A percentile compares a stretch with the other conserved stretches of the same genome.
phyloP scores from a whole-genome alignment of 2,329 filamentous ascomycete genomes.

The Macroventuria anomochaeta region DNA sequence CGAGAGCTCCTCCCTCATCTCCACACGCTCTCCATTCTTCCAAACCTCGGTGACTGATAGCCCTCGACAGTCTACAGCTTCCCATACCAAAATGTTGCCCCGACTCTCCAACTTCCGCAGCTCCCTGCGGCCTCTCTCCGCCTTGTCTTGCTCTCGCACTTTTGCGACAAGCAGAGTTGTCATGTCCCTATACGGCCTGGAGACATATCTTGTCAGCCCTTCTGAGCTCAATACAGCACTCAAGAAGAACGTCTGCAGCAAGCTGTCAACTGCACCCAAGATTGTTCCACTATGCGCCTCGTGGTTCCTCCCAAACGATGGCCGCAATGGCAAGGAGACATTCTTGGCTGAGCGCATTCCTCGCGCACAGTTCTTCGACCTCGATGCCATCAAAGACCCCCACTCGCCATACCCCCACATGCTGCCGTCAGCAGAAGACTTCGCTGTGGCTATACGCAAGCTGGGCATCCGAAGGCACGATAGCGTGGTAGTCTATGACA shows the following conservation, averaged over 20 bases:
- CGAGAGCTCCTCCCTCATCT: conserved; percentile 13
- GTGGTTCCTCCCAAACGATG: conserved; percentile 96
- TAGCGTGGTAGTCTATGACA: conserved; percentile 92
- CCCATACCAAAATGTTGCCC: conserved; percentile 33
- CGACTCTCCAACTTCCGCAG: conserved; percentile 20
- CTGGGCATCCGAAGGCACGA: conserved; percentile 88
- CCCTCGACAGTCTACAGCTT: conserved; percentile 24
- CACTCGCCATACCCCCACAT: conserved; percentile 94
- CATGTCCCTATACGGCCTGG: conserved; percentile 59
- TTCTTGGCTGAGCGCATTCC: conserved; percentile 87
- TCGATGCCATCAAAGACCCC: conserved; percentile 89
- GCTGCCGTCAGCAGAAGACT: conserved; percentile 81
- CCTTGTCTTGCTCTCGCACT: conserved; percentile 16
- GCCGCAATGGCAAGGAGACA: conserved; percentile 77
- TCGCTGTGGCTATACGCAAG: conserved; percentile 86
- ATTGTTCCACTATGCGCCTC: conserved; percentile 89
- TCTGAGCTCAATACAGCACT: conserved; percentile 81
- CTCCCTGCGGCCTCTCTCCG: conserved; percentile 31
- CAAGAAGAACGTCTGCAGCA: conserved; percentile 78
- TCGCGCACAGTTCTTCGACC: conserved; percentile 91
- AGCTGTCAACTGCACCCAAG: conserved; percentile 80
- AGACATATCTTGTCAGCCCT: conserved; percentile 85
- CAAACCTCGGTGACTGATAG: conserved; percentile 7
- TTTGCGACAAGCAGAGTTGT: conserved; percentile 27
- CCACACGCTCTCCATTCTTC: conserved; percentile 3